Conservation (phyloP, 1,139 yeast genomes). For the Dujonia santamariae region DNA sequence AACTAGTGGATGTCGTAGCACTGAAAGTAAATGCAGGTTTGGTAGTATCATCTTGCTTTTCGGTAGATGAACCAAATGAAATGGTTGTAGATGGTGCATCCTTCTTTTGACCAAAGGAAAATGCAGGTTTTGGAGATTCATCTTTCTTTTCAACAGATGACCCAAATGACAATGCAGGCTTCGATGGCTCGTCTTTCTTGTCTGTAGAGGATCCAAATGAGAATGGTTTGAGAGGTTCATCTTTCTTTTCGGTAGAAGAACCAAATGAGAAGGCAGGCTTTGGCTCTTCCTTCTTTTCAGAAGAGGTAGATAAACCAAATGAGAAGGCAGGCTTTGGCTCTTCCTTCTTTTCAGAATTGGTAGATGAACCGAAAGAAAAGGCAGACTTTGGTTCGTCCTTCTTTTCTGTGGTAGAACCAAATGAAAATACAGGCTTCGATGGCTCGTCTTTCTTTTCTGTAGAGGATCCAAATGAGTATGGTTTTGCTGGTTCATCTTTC, state of each 20-base stretch:
- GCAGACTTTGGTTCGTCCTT: slow-evolving; percentile 7
- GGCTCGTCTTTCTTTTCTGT: slow-evolving; percentile 1
- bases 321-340: slow-evolving; percentile 1
- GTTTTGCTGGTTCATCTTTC: background rate
- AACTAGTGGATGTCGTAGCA: slow-evolving; percentile 1
- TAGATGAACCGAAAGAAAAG: slow-evolving; percentile 6
- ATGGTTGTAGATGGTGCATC: slow-evolving; percentile 3
- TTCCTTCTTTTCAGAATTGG: slow-evolving; percentile 2
- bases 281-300: slow-evolving; percentile 5
- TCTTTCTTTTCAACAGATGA: background rate
- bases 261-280: slow-evolving; percentile 7
- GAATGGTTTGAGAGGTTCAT: background rate
- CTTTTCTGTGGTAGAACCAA: slow-evolving; percentile 1
- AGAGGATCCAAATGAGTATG: background rate
- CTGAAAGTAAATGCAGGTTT: background rate
- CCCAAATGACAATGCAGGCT: background rate
- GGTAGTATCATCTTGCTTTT: background rate
- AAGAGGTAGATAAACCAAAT: background rate
- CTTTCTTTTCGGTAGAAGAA: slow-evolving; percentile 1
- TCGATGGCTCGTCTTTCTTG: background rate
- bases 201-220: slow-evolving; percentile 1
- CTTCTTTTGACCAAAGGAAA: slow-evolving; percentile 1
- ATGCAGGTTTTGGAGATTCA: slow-evolving; percentile 3
- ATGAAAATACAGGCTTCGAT: slow-evolving; percentile 2
- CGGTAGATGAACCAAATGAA: slow-evolving; percentile 5